Evolutionary conservation across 257 asterid genomes (phyloP).

Genomic region (Nicotiana otophora): DNA sequence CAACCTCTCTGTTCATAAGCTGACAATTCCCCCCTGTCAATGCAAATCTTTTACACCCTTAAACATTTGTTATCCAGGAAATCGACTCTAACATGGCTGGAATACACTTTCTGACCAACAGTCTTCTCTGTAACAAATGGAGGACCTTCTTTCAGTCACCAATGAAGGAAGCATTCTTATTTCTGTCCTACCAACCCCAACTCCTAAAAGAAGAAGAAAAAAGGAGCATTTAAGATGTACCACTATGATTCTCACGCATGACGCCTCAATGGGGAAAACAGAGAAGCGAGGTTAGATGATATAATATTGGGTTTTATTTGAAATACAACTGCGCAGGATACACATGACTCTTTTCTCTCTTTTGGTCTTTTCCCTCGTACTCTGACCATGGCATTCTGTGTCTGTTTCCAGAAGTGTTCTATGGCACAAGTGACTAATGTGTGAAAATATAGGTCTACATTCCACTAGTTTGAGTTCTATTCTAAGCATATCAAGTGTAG

Average conservation of each 20-base stretch:
- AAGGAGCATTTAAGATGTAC: not conserved
- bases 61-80: not conserved
- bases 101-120: not conserved
- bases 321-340: not conserved
- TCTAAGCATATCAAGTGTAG: not conserved
- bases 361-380: not conserved
- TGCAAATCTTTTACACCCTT: not conserved
- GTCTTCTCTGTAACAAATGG: not conserved
- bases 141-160: not conserved
- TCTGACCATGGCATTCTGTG: not conserved
- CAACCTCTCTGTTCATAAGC: not conserved
- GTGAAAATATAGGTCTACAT: not conserved
- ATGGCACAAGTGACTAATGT: not conserved
- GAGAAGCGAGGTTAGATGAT: not conserved
- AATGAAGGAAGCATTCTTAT: not conserved
- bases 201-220: not conserved
- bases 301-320: not conserved
- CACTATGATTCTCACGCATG: not conserved
- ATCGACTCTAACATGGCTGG: not conserved
- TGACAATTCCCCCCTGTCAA: not conserved
- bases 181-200: not conserved
- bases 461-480: not conserved
- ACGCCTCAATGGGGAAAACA: not conserved
- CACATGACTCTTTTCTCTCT: not conserved
- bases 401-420: not conserved